These are phyloP conservation scores for Scutellaria baicalensis DNA, from an alignment of 257 asterid genomes.

Conservation along the genomic window DNA sequence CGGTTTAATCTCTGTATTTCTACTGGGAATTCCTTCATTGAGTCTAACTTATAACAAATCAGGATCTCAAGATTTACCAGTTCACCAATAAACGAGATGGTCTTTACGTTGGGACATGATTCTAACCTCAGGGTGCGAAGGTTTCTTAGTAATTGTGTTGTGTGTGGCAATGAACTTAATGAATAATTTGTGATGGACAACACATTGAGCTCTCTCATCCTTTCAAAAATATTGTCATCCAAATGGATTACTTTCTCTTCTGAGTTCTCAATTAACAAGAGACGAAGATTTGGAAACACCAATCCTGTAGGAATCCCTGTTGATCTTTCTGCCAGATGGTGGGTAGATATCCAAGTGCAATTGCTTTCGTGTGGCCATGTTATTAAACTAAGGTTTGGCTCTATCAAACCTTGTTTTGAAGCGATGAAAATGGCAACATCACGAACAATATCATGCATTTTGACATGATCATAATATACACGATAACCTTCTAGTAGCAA, in stretches of 20 bases:
- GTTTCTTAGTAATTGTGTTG: neutral
- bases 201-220: neutral
- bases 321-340: neutral
- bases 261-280: neutral
- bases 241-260: too few species aligned
- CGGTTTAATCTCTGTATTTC: neutral
- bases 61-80: constrained; percentile 7
- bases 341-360: constrained; percentile 3
- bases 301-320: too few species aligned
- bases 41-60: neutral
- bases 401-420: neutral
- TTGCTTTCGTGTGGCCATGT: neutral
- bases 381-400: neutral
- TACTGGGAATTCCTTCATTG: neutral
- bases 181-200: neutral
- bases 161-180: neutral
- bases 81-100: neutral
- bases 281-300: neutral
- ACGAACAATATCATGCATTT: constrained; percentile 16
- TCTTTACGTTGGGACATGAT: neutral
- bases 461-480: neutral
- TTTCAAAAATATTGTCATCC: neutral
- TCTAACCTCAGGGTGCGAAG: neutral
- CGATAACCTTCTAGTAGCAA: neutral
- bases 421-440: constrained; percentile 8